Evolutionary conservation across 2,329 filamentous ascomycete genomes (phyloP).

Genomic region (Verticillium zaregamsianum): DNA sequence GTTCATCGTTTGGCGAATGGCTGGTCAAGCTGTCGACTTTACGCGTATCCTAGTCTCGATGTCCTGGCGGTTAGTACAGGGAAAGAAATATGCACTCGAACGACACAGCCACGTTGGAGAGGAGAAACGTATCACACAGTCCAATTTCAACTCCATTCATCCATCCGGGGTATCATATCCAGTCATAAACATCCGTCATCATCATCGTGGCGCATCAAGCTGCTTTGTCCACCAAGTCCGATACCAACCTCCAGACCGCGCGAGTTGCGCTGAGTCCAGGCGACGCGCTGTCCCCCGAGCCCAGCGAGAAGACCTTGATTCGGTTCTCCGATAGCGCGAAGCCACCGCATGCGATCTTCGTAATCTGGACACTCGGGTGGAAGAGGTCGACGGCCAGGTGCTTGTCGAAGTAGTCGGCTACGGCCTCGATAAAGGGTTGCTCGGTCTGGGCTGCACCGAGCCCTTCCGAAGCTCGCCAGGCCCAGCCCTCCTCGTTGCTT

Average conservation of each 20-base stretch:
- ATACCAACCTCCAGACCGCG: conserved; percentile 6
- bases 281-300: neutral
- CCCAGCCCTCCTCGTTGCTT: conserved; percentile 49
- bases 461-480: conserved; percentile 28
- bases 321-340: conserved; percentile 51
- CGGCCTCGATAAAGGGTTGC: conserved; percentile 46
- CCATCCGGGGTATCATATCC: neutral
- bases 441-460: conserved; percentile 17
- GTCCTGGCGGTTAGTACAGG: too few species aligned
- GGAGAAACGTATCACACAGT: too few species aligned
- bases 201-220: neutral
- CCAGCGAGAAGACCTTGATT: conserved; percentile 40
- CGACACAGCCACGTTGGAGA: neutral
- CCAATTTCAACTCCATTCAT: neutral
- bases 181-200: neutral
- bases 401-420: conserved; percentile 45
- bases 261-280: neutral
- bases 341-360: conserved; percentile 50
- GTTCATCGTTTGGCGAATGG: too few species aligned
- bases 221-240: conserved; percentile 1
- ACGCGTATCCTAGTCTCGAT: too few species aligned
- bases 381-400: conserved; percentile 52
- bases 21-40: too few species aligned
- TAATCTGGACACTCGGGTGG: conserved; percentile 48
- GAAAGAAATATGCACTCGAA: neutral